Conservation (phyloP, 257 asterid genomes). For the Nicotiana tomentosiformis region DNA sequence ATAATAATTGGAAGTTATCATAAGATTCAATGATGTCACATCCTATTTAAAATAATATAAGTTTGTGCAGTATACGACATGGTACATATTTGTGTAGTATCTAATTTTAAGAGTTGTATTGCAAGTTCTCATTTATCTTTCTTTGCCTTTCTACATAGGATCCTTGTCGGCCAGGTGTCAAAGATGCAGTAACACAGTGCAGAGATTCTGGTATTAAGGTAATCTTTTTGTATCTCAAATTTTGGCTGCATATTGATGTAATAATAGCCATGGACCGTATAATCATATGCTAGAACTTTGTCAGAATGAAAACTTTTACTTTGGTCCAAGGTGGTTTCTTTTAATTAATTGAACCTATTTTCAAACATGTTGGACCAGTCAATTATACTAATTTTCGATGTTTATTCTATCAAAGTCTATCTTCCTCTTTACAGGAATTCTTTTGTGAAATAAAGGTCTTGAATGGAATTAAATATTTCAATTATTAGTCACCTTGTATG, state of each 20-base stretch:
- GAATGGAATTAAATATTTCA: background rate
- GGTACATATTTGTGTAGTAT: background rate
- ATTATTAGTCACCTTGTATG: background rate
- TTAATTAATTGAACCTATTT: background rate
- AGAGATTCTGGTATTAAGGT: conserved; percentile 91
- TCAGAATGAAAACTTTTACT: background rate
- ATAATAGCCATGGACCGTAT: background rate
- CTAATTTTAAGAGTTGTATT: background rate
- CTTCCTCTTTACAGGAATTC: background rate
- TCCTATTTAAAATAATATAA: background rate
- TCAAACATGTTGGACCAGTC: background rate
- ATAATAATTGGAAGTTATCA: background rate
- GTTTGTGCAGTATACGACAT: background rate
- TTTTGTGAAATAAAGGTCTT: background rate
- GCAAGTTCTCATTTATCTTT: conserved; percentile 7
- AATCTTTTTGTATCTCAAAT: conserved; percentile 13
- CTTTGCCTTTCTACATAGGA: conserved; percentile 41
- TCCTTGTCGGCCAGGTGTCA: conserved; percentile 99
- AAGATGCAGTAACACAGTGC: conserved; percentile 82
- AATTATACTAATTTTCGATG: background rate
- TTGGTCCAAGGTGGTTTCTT: background rate
- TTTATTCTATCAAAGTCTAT: background rate
- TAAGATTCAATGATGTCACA: background rate
- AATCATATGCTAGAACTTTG: background rate
- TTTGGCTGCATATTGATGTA: conserved; percentile 1